A percentile compares a stretch with the other conserved stretches of the same genome.
These are phyloP conservation scores for Trichosanthes cucumerina DNA, from an alignment of 306 rosid species.

Conservation along the genomic window DNA sequence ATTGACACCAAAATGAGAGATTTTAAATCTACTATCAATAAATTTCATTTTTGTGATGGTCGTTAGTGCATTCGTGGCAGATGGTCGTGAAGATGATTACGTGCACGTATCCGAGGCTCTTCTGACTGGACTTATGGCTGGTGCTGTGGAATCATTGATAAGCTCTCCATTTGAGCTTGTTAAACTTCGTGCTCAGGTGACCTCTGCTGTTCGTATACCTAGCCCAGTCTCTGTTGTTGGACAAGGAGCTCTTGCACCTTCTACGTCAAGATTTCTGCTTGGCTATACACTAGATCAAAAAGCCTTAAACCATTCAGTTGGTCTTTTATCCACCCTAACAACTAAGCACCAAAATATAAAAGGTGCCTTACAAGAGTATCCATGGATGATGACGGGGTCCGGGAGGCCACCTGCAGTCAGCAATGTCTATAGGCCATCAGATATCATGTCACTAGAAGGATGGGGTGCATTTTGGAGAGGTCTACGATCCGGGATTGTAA, in stretches of 20 bases:
- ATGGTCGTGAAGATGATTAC: constrained; percentile 65
- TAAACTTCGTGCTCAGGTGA: constrained; percentile 75
- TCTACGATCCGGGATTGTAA: constrained; percentile 58
- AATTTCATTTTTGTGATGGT: not conserved
- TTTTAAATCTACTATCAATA: not conserved
- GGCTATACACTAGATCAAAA: constrained; percentile 62
- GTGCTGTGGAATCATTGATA: constrained; percentile 53
- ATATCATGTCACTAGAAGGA: constrained; percentile 76
- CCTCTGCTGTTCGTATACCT: constrained; percentile 44
- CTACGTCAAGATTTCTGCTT: constrained; percentile 41
- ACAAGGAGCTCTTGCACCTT: constrained; percentile 39
- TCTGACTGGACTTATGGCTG: constrained; percentile 68
- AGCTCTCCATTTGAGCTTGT: constrained; percentile 80
- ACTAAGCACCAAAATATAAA: constrained; percentile 48
- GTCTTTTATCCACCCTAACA: constrained; percentile 65
- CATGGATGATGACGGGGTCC: constrained; percentile 94
- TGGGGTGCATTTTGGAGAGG: constrained; percentile 81
- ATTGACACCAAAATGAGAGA: not conserved
- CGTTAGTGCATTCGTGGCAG: constrained; percentile 30
- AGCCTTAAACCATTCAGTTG: constrained; percentile 43
- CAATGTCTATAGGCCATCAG: constrained; percentile 44
- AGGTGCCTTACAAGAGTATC: constrained; percentile 59
- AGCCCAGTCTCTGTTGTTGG: constrained; percentile 26
- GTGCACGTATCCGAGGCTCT: constrained; percentile 60
- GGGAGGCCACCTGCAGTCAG: constrained; percentile 68